Conservation (phyloP, 78 protist genomes). For the Dictyostelium capitatum region DNA sequence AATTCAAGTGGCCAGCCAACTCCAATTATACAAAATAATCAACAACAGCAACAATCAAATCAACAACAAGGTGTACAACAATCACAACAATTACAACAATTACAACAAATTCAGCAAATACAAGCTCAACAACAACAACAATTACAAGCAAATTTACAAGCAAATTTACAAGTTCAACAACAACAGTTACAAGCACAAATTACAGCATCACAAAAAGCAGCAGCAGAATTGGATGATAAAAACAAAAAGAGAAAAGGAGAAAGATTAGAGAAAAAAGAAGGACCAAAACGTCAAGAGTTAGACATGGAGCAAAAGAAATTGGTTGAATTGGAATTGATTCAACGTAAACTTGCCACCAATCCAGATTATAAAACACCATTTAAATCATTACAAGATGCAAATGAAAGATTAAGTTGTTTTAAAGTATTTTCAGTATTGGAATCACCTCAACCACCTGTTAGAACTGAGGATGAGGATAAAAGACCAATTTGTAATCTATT, state of each 20-base stretch:
- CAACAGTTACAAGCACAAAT: neutral
- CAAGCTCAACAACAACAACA: neutral
- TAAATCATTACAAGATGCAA: conserved; percentile 52
- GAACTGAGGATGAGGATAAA: neutral
- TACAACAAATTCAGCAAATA: neutral
- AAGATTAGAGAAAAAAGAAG: conserved; percentile 33
- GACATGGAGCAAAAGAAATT: conserved; percentile 20
- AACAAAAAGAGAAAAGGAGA: conserved; percentile 35
- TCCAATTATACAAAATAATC: neutral
- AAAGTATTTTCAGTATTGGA: conserved; percentile 28
- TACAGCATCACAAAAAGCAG: neutral
- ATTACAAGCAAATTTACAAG: conserved; percentile 16
- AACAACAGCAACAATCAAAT: neutral
- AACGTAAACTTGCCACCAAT: conserved; percentile 54
- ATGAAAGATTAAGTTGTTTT: conserved; percentile 47
- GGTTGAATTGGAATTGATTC: neutral
- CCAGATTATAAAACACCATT: conserved; percentile 77
- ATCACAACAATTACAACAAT: conserved; percentile 32
- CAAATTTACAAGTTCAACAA: neutral
- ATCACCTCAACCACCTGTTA: neutral
- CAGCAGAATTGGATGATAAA: conserved; percentile 12
- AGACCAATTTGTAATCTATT: neutral
- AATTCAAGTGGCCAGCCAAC: too few relatives aligned
- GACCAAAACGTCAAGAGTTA: neutral
- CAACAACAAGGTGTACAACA: neutral